Evolutionary conservation across 345 rosid genomes (phyloP).

Genomic region (Heritiera littoralis): DNA sequence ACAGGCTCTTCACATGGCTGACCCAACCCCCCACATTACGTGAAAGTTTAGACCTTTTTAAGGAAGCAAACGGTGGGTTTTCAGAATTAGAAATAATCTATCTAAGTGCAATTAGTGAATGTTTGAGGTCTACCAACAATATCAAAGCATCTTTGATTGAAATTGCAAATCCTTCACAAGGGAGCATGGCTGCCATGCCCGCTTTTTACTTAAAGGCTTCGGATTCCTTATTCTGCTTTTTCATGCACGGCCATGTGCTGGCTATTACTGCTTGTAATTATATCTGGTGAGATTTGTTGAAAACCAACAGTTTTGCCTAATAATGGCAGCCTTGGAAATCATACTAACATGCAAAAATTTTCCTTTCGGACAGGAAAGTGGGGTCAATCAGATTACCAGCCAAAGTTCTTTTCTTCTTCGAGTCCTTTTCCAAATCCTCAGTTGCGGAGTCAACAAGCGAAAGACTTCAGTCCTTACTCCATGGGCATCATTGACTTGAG

Average conservation of each 20-base stretch:
- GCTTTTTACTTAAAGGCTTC: constrained; percentile 24
- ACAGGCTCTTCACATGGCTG: constrained; percentile 28
- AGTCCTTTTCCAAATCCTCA: constrained; percentile 27
- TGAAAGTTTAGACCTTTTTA: constrained; percentile 20
- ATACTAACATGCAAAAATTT: background rate
- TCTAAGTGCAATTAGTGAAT: constrained; percentile 23
- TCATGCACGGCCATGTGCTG: constrained; percentile 50
- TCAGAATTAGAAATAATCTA: background rate
- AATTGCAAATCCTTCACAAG: constrained; percentile 20
- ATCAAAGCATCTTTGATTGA: constrained; percentile 35
- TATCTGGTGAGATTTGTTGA: constrained; percentile 34
- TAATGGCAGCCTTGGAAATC: constrained; percentile 25
- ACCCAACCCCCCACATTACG: background rate
- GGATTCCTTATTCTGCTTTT: constrained; percentile 33
- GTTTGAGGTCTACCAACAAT: constrained; percentile 39
- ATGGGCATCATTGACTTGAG: constrained; percentile 42
- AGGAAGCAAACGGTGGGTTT: constrained; percentile 42
- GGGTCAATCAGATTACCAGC: constrained; percentile 23
- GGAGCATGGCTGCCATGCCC: background rate
- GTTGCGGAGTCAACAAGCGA: constrained; percentile 69
- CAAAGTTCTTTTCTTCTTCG: background rate
- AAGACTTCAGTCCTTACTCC: constrained; percentile 24
- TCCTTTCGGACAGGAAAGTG: constrained; percentile 21
- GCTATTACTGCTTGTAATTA: constrained; percentile 47
- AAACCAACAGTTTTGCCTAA: constrained; percentile 27